phyloP scores from a whole-genome alignment of 106 monocot genomes.

The Platanthera zijinensis region DNA sequence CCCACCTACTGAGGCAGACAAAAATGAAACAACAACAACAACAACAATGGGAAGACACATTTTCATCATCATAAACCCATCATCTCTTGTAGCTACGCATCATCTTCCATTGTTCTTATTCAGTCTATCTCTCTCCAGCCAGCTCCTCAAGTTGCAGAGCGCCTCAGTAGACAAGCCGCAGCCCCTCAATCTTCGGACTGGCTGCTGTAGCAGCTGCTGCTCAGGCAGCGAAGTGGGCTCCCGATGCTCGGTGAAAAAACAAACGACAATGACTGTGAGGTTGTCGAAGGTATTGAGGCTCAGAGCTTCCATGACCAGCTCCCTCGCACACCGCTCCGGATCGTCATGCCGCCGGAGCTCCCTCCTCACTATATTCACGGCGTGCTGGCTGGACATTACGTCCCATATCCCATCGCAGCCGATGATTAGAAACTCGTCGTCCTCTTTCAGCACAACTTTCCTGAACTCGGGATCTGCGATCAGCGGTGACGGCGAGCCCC shows the following conservation, averaged over 20 bases:
- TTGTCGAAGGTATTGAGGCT: slow-evolving; percentile 51
- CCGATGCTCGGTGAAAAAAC: slow-evolving; percentile 28
- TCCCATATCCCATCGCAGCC: slow-evolving; percentile 76
- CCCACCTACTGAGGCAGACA: neutral
- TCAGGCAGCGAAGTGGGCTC: slow-evolving; percentile 6
- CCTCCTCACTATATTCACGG: slow-evolving; percentile 34
- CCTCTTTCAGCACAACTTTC: slow-evolving; percentile 28
- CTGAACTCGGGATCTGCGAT: slow-evolving; percentile 55
- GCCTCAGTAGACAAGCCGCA: slow-evolving; percentile 54
- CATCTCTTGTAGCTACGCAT: slow-evolving; percentile 6
- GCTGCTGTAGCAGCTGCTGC: neutral
- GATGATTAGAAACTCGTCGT: slow-evolving; percentile 64
- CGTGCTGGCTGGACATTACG: slow-evolving; percentile 57
- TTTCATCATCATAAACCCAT: slow-evolving; percentile 9
- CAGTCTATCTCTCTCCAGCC: slow-evolving; percentile 10
- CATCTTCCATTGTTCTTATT: neutral
- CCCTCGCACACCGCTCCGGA: slow-evolving; percentile 48
- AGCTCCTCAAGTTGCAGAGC: slow-evolving; percentile 33
- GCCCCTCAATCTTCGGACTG: slow-evolving; percentile 15
- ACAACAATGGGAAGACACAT: neutral
- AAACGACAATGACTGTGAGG: slow-evolving; percentile 51
- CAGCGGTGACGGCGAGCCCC: slow-evolving; percentile 38
- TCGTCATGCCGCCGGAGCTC: slow-evolving; percentile 43
- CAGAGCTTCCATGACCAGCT: slow-evolving; percentile 51
- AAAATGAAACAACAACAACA: neutral